Percentiles rank a stretch among this genome's conserved stretches.
Evolutionary conservation across 352 stramenopile species (phyloP).

Genomic region (Globisporangium paroecandrum): DNA sequence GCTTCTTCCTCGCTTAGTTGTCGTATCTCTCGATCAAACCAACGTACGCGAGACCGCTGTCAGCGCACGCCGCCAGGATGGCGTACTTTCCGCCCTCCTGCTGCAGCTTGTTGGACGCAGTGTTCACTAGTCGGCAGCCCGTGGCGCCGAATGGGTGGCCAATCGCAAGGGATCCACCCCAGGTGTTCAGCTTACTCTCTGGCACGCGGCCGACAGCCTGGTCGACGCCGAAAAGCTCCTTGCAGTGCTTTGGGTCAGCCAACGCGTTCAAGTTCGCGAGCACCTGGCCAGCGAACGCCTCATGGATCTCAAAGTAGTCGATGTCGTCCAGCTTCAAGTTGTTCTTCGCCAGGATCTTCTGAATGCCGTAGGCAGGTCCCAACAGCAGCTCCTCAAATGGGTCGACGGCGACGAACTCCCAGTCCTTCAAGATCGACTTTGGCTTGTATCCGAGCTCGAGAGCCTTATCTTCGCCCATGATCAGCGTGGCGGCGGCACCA

Average conservation of each 20-base stretch:
- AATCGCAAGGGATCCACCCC: constrained; percentile 94
- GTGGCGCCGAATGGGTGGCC: constrained; percentile 98
- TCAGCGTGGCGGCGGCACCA: constrained; percentile 92
- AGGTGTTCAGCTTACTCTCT: constrained; percentile 96
- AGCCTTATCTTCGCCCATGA: constrained; percentile 97
- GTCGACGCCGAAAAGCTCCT: constrained; percentile 91
- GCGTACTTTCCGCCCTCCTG: constrained; percentile 95
- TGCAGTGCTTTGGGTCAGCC: constrained; percentile 92
- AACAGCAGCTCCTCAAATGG: constrained; percentile 94
- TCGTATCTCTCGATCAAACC: constrained; percentile 92
- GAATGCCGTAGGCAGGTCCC: constrained; percentile 94
- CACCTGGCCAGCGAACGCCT: constrained; percentile 98
- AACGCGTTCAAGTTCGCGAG: constrained; percentile 97
- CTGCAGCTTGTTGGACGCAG: constrained; percentile 95
- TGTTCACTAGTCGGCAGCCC: constrained; percentile 94
- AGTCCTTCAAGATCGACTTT: constrained; percentile 93
- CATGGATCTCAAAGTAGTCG: constrained; percentile 99
- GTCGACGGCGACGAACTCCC: constrained; percentile 96
- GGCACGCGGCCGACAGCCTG: constrained; percentile 90
- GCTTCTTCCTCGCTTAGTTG: constrained; percentile 26
- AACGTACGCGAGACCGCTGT: constrained; percentile 96
- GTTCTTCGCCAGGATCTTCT: constrained; percentile 78
- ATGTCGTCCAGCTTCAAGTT: constrained; percentile 93
- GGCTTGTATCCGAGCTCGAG: constrained; percentile 95
- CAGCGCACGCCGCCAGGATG: constrained; percentile 95